Evolutionary conservation across 2,329 filamentous ascomycete genomes (phyloP).

Genomic region (Hirsutella thompsonii): DNA sequence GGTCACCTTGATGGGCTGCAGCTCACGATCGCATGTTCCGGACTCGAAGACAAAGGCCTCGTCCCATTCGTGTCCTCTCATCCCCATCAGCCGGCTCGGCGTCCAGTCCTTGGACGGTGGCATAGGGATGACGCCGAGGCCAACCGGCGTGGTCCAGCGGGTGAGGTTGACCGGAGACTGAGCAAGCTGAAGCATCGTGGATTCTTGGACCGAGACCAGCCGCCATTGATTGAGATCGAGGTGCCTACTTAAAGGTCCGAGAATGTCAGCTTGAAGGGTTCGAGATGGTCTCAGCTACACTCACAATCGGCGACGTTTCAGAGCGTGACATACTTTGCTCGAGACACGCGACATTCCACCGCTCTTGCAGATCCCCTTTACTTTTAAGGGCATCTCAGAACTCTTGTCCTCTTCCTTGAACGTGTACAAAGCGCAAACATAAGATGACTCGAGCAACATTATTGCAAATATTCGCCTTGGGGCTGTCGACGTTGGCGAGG

Average conservation of each 20-base stretch:
- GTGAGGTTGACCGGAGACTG: not conserved
- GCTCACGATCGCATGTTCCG: too few species aligned
- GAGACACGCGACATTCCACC: not conserved
- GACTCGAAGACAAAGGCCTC: too few species aligned
- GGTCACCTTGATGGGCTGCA: too few species aligned
- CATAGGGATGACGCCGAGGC: not conserved
- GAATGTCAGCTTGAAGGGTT: not conserved
- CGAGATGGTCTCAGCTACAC: not conserved
- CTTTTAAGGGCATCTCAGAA: not conserved
- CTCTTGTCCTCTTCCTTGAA: not conserved
- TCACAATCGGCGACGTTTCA: not conserved
- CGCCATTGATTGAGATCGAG: not conserved
- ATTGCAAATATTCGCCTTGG: constrained; percentile 5
- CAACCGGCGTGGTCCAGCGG: not conserved
- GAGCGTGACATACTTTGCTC: not conserved
- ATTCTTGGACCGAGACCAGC: not conserved
- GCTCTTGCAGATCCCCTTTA: not conserved
- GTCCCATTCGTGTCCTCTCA: too few species aligned
- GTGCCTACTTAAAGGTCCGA: not conserved
- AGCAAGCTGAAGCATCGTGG: not conserved
- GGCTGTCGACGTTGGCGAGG: constrained; percentile 5
- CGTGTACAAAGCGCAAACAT: not conserved
- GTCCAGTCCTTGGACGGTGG: too few species aligned
- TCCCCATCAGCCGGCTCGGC: too few species aligned
- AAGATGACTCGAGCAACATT: not conserved